A percentile compares a stretch with the other conserved stretches of the same genome.
phyloP scores from a whole-genome alignment of 1,284 basidiomycete species.

The Rhodotorula sp. region DNA sequence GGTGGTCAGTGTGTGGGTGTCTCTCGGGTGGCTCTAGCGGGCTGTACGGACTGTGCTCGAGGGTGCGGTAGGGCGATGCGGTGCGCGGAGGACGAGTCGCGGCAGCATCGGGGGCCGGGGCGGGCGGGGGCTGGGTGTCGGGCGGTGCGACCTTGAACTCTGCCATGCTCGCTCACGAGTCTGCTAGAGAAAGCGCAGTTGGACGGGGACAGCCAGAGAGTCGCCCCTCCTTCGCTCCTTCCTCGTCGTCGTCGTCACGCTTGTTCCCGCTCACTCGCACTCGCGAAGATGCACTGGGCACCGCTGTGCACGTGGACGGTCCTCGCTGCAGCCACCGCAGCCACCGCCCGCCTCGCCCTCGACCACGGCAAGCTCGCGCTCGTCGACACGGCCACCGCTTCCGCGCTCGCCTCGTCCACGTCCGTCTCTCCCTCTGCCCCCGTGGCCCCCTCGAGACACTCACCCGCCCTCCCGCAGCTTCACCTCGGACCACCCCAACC shows the following conservation, averaged over 20 bases:
- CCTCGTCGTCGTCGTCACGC: not conserved
- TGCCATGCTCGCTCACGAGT: not conserved
- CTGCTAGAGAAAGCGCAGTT: not conserved
- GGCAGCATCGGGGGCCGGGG: not conserved
- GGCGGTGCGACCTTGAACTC: not conserved
- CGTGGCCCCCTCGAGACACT: not conserved
- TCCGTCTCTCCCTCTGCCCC: not conserved
- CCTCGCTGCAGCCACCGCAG: not conserved
- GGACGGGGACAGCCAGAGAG: not conserved
- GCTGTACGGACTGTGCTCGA: slow-evolving; percentile 5
- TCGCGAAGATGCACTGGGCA: not conserved
- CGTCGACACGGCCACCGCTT: slow-evolving; percentile 29
- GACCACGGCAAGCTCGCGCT: slow-evolving; percentile 24
- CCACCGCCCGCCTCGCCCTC: slow-evolving; percentile 12
- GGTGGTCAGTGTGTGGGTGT: not conserved
- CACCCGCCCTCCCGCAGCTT: slow-evolving; percentile 16
- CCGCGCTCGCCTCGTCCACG: slow-evolving; percentile 4
- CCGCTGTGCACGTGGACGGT: not conserved
- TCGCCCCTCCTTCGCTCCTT: not conserved
- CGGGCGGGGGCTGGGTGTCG: not conserved
- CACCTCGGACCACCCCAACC: slow-evolving; percentile 13
- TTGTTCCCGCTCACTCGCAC: not conserved
- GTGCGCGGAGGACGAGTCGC: not conserved
- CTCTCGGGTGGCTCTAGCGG: not conserved
- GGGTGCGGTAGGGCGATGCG: slow-evolving; percentile 2